A percentile compares a stretch with the other conserved stretches of the same genome.
Conservation (phyloP, 805 yeast species). For the Saccharomycopsis vini region DNA sequence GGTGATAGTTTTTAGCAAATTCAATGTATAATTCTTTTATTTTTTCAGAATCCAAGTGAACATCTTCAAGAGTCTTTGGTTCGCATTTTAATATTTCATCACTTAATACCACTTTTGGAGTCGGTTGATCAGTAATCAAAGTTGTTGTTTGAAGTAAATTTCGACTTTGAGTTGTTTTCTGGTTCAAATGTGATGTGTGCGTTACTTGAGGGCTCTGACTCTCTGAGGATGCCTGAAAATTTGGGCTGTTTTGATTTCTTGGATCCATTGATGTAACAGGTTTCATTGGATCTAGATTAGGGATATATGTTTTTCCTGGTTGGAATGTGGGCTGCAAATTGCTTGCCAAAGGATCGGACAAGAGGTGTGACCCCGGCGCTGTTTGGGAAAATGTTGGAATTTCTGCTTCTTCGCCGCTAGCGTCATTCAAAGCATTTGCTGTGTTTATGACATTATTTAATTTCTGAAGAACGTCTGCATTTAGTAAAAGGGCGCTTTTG, state of each 20-base stretch:
- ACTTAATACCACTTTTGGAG: conserved; percentile 21
- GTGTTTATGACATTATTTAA: conserved; percentile 14
- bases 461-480: conserved; percentile 13
- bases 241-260: neutral
- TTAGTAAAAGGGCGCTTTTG: conserved; percentile 4
- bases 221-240: neutral
- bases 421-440: conserved; percentile 15
- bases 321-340: too few relatives aligned
- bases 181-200: neutral
- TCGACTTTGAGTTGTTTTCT: neutral
- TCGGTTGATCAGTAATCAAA: neutral
- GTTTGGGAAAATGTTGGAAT: too few relatives aligned
- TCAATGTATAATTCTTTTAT: conserved; percentile 59
- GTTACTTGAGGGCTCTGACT: neutral
- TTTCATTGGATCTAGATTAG: neutral
- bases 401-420: neutral
- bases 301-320: neutral
- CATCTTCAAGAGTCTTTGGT: conserved; percentile 64
- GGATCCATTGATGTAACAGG: neutral
- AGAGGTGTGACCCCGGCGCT: too few relatives aligned
- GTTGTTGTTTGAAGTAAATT: neutral
- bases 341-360: too few relatives aligned
- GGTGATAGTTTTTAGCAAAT: conserved; percentile 72
- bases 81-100: conserved; percentile 40
- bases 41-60: conserved; percentile 50